Evolutionary conservation across 2,329 filamentous ascomycete genomes (phyloP), one percentile per base, ranked within the genome.

Genomic region (Exophiala calicioides): DNA sequence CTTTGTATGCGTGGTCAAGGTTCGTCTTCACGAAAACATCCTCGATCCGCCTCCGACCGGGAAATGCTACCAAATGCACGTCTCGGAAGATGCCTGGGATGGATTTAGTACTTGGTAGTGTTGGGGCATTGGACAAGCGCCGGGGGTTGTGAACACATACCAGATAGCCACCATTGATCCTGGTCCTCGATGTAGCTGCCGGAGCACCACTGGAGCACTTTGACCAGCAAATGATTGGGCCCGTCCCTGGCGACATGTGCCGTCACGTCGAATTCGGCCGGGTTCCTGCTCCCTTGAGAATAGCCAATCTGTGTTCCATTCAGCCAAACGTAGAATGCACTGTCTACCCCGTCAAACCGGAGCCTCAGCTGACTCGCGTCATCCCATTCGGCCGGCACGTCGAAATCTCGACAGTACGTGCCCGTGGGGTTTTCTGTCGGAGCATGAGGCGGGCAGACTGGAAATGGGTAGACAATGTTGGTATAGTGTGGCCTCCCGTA

Each of bases 201-300:
- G 55, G 86, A 82, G 24, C 76, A 85, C 71, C 79, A 85, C 59
- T 86, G 82, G 53, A 87, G 87, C 0, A 87, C 84, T n/a, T 76
- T 71, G 1, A 87, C 80, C 7, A 76, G 72, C 1, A 88, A 60
- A 1, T 68, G 70, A 52, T 86, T 88, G 34, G 72, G 65, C 3
- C 58, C 68, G 3, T 65, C 64, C 5, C 62, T 60, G 15, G 67
- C 62, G 1, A 87, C 66, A 23, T 73, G 65, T 0, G 67, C 57
- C 0, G 81, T 81, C 9, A 88, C 68, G 51, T 88, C 85, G 56
- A 86, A 88, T 59, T 88, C 85, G 5, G 80, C 75, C 0, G 84
- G 74, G 56, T 88, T 88, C 27, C 84, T 73, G 7, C 79, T 79
- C 0, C 84, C 85, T 59, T 88, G 83, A 2, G 79, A 79, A 58